Percentiles rank a stretch among this genome's conserved stretches.
Evolutionary conservation across 257 asterid genomes (phyloP).

Genomic region (Pogostemon cablin): DNA sequence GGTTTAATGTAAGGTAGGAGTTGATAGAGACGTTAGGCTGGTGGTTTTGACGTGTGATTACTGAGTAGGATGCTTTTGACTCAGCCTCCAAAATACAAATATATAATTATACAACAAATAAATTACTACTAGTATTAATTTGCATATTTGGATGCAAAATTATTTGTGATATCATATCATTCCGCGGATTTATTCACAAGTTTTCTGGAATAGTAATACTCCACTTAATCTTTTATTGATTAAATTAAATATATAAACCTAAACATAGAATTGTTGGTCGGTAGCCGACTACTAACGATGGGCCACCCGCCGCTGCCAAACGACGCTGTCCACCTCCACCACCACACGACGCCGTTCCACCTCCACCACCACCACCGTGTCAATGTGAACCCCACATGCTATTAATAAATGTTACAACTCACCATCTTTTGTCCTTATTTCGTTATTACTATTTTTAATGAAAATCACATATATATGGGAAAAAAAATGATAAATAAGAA

Average conservation of each 20-base stretch:
- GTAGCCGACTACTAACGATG: not conserved
- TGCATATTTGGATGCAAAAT: no score
- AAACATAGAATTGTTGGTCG: not conserved
- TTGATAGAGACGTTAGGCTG: not conserved
- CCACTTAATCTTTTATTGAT: no score
- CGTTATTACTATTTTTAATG: no score
- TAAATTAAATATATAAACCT: not conserved
- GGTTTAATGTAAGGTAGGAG: not conserved
- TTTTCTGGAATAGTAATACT: no score
- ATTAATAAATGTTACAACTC: not conserved
- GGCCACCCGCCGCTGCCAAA: not conserved
- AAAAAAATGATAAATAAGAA: no score
- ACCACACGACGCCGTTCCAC: not conserved
- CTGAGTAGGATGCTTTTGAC: constrained; percentile 31
- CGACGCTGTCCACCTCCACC: not conserved
- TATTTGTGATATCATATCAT: no score
- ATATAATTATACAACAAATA: not conserved
- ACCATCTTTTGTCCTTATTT: not conserved
- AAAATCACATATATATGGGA: no score
- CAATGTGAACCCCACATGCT: not conserved
- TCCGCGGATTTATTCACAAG: no score
- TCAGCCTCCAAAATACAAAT: constrained; percentile 23
- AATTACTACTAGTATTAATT: not conserved
- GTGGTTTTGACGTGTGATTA: not conserved
- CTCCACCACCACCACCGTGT: not conserved